Evolutionary conservation across 768 basidiomycete genomes (phyloP), one percentile per base, ranked within the genome.

Genomic region (Mycena galericulata): DNA sequence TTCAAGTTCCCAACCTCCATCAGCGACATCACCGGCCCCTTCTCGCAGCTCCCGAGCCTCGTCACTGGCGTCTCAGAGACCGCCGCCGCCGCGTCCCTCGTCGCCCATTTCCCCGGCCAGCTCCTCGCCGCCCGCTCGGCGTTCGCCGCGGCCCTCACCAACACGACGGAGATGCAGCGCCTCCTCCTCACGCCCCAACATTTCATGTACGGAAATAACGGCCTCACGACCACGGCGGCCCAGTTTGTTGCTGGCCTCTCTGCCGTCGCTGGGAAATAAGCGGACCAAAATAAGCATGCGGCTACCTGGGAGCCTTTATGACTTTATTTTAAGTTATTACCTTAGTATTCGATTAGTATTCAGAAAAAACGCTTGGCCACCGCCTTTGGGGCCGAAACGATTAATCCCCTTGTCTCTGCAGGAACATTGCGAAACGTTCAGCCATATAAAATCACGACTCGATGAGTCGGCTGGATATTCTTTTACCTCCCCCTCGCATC

Each of bases 131-230:
- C 41, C 32, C 20, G 29, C 15, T 7, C 17, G 30, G 67, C 70
- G 24, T 71, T 71, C 46, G n/a, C 50, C 4, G 46, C 54, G 1
- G 62, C 62, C 9, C 17, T 68, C 49, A 71, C 70, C 4, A 43
- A 65, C 51, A 62, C 26, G 51, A 43, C 18, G 36, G 55, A 68
- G 46, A 55, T 62, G 38, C 67, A 68, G 55, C 66, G 70, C 20
- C 32, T 68, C 15, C 45, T 71, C 11, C 40, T 71, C 14, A 40
- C 67, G 40, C 70, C 70, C 3, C 36, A 71, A 63, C 70, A 71
- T 46, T 71, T 71, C 34, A 71, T 57, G 67, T 71, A 71, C 30
- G 70, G 70, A 14, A 71, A 71, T 38, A 60, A 60, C 11, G 70
- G 70, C 9, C 51, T 63, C 20, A 71, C 69, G 29, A 46, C 20